Base-by-base conservation (phyloP, 2,329 filamentous ascomycete species). In the Elsinoe australis region DNA sequence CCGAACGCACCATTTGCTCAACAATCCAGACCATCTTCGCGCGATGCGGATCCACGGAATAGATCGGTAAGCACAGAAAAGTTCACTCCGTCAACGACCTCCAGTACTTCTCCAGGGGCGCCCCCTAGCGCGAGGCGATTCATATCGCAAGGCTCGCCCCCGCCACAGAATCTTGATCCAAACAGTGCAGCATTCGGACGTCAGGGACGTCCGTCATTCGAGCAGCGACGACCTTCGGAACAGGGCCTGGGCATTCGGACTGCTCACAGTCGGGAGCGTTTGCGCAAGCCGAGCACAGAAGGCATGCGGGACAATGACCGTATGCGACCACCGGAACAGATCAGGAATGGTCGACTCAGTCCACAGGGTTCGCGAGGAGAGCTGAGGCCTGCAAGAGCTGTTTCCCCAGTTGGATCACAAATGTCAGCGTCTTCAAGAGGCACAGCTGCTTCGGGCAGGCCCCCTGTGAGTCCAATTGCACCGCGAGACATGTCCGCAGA, bases 1-100 rank as follows among this genome's bases (percentile, higher is more conserved):
- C 56, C 59, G 12, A 60, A 61, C 36, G 60, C 61, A 17, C 61
- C 59, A 6, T 64, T 64, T 50, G 61, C 58, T 4, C 54, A 59
- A 17, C 49, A 57, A 50, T 53, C 57, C 2, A 58, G 52, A 12
- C 50, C 52, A 2, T 17, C 42, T 4, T 48, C 49, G 7, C n/a
- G 35, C 3, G 51, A 49, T 17, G 45, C 52, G 12, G 47, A 52
- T 15, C 45, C 52, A 4, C 28, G 52, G 21, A 44, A 47, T 12
- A 32, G 22, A n/a, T 36, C 41, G 8, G 22, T 51, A 24, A 48
- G 45, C 28, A 51, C 22, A 2, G 49, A 51, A 19, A 49, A 42
- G 9, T 48, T 51, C 15, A 46, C 47, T 10, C 52, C 49, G 7
- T 28, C 50, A 33, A 52, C 31, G 17, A 46, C 32, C 26, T 45